These are phyloP conservation scores for Trichoderma brevicompactum DNA, from an alignment of 2,329 filamentous ascomycete species.

Conservation along the genomic window DNA sequence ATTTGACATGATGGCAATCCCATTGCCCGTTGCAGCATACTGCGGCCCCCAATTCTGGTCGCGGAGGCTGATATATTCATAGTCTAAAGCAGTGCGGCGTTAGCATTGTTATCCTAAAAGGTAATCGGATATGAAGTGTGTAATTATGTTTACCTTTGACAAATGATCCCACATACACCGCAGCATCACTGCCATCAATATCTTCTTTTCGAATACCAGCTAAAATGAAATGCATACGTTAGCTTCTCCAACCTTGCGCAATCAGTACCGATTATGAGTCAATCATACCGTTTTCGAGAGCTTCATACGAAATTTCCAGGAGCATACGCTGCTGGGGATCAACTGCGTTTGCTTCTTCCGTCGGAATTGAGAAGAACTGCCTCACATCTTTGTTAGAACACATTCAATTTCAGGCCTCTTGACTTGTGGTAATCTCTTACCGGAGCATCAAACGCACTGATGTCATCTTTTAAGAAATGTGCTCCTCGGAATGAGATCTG, in stretches of 20 bases:
- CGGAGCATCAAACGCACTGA: conserved; percentile 54
- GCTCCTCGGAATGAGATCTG: conserved; percentile 54
- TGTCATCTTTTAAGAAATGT: conserved; percentile 55
- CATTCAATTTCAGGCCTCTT: too few species aligned
- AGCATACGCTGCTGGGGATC: conserved; percentile 59
- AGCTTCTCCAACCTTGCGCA: neutral
- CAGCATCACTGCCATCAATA: conserved; percentile 49
- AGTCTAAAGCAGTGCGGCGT: conserved; percentile 44
- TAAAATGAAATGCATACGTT: conserved; percentile 31
- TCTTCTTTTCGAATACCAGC: conserved; percentile 51
- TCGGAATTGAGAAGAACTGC: conserved; percentile 57
- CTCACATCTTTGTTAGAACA: neutral
- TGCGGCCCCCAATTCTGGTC: conserved; percentile 56
- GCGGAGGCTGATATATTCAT: conserved; percentile 54
- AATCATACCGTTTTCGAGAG: conserved; percentile 52
- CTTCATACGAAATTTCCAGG: conserved; percentile 56
- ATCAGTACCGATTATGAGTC: neutral
- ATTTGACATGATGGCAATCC: conserved; percentile 59
- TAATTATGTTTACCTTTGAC: conserved; percentile 47
- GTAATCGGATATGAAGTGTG: neutral
- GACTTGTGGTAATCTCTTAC: conserved; percentile 40
- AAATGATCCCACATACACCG: conserved; percentile 57
- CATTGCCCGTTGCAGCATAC: conserved; percentile 58
- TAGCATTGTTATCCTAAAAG: neutral
- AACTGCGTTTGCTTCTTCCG: conserved; percentile 56